These are phyloP conservation scores for Diutina siamensis DNA, from an alignment of 1,139 yeast genomes.

Conservation along the genomic window DNA sequence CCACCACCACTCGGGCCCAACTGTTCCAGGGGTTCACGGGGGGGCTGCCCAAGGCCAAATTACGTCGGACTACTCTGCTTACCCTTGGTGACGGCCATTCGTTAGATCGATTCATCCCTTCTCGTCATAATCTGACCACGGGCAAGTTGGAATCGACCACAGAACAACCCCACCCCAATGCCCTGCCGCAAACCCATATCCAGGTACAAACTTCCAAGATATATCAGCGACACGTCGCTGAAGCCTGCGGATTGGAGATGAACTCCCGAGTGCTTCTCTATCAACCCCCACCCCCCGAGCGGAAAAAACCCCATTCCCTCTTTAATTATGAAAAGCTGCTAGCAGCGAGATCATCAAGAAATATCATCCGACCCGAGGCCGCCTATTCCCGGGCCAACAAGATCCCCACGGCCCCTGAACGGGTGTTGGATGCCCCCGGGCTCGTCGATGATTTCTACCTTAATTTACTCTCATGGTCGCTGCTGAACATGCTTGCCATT, in stretches of 20 bases:
- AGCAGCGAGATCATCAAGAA: constrained; percentile 9
- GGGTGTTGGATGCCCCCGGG: constrained; percentile 95
- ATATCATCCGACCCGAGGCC: constrained; percentile 34
- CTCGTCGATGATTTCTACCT: constrained; percentile 86
- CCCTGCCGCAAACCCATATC: constrained; percentile 44
- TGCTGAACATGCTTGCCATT: constrained; percentile 72
- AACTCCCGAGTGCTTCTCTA: constrained; percentile 79
- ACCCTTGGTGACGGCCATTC: constrained; percentile 11
- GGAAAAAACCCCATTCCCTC: constrained; percentile 45
- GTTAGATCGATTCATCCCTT: constrained; percentile 34
- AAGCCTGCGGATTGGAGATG: constrained; percentile 85
- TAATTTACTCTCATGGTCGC: constrained; percentile 82
- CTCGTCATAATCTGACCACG: constrained; percentile 29
- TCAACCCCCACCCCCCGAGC: constrained; percentile 78
- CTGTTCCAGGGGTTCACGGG: background rate
- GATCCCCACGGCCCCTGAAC: constrained; percentile 80
- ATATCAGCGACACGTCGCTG: constrained; percentile 80
- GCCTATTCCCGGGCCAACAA: constrained; percentile 52
- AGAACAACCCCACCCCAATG: constrained; percentile 30
- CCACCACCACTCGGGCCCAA: constrained; percentile 9
- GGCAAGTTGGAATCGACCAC: constrained; percentile 26
- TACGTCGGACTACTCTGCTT: constrained; percentile 11
- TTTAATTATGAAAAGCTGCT: constrained; percentile 15
- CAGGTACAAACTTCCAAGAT: constrained; percentile 60
- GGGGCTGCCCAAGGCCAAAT: constrained; percentile 9